These are phyloP conservation scores for Gracilariopsis chorda DNA, from an alignment of 23 red algal genomes.

Conservation along the genomic window DNA sequence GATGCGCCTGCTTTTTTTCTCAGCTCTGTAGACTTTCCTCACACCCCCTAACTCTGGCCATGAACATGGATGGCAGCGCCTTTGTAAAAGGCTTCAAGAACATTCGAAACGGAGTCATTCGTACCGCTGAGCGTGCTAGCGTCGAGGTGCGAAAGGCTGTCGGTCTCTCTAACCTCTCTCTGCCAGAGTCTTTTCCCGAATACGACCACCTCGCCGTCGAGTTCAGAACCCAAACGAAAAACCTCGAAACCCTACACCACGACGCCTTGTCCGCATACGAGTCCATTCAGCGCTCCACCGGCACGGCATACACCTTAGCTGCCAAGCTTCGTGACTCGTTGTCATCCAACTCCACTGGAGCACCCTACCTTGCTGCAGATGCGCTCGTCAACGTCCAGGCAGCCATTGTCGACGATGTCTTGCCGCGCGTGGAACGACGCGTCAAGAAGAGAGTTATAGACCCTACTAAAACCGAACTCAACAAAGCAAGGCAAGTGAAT, in stretches of 20 bases:
- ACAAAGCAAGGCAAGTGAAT: constrained; percentile 23
- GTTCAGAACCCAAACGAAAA: constrained; percentile 45
- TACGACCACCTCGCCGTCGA: constrained; percentile 36
- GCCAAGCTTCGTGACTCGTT: constrained; percentile 25
- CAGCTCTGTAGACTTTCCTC: not conserved
- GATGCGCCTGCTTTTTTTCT: not conserved
- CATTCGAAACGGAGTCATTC: constrained; percentile 59
- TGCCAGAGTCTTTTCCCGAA: constrained; percentile 33
- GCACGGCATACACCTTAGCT: constrained; percentile 24
- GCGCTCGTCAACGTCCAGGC: constrained; percentile 51
- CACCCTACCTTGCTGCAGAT: constrained; percentile 26
- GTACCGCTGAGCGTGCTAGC: constrained; percentile 53
- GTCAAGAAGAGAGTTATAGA: constrained; percentile 70
- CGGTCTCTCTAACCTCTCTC: constrained; percentile 5
- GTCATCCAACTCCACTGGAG: not conserved
- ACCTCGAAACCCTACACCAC: constrained; percentile 31
- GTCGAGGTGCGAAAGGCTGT: constrained; percentile 54
- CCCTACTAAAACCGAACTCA: constrained; percentile 45
- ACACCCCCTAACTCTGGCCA: too few species aligned
- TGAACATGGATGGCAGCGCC: constrained; percentile 45
- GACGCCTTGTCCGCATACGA: constrained; percentile 70
- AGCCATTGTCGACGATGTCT: constrained; percentile 47
- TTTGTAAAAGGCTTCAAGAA: constrained; percentile 63
- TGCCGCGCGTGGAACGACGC: constrained; percentile 43
- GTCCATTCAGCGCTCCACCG: constrained; percentile 33